Conservation (phyloP, 352 stramenopile species). For the Thalassiosira hispida region DNA sequence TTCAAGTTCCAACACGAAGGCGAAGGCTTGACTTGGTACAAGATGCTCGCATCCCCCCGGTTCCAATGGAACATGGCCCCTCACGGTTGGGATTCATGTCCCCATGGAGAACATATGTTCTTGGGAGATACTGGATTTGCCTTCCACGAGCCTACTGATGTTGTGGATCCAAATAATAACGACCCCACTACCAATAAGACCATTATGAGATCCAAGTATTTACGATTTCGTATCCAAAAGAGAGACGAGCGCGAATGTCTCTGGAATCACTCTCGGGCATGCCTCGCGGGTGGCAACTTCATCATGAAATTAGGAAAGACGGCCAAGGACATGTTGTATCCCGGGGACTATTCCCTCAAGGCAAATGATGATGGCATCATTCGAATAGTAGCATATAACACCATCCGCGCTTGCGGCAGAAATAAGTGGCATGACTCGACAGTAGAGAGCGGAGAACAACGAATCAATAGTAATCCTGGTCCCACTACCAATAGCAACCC, state of each 20-base stretch:
- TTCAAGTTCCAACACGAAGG: neutral
- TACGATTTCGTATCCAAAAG: constrained; percentile 5
- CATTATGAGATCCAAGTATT: constrained; percentile 8
- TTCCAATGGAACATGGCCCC: neutral
- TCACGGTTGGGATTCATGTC: neutral
- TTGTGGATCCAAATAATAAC: no score
- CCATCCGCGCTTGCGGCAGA: neutral
- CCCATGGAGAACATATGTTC: neutral
- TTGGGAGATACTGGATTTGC: neutral
- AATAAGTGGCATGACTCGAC: neutral
- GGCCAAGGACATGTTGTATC: constrained; percentile 8
- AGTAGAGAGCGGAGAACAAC: neutral
- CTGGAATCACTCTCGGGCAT: neutral
- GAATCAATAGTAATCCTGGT: neutral
- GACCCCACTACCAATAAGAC: no score
- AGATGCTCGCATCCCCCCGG: neutral
- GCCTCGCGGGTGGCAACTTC: constrained; percentile 12
- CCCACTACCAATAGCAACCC: neutral
- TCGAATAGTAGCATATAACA: constrained; percentile 18
- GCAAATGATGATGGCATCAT: neutral
- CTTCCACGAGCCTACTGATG: neutral
- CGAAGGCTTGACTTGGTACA: neutral
- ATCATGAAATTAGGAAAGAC: constrained; percentile 21
- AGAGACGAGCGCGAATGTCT: constrained; percentile 5
- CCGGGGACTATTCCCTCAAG: constrained; percentile 12